Evolutionary conservation across 768 basidiomycete genomes (phyloP), one percentile per base, ranked within the genome.

Genomic region (Suillus luteus): DNA sequence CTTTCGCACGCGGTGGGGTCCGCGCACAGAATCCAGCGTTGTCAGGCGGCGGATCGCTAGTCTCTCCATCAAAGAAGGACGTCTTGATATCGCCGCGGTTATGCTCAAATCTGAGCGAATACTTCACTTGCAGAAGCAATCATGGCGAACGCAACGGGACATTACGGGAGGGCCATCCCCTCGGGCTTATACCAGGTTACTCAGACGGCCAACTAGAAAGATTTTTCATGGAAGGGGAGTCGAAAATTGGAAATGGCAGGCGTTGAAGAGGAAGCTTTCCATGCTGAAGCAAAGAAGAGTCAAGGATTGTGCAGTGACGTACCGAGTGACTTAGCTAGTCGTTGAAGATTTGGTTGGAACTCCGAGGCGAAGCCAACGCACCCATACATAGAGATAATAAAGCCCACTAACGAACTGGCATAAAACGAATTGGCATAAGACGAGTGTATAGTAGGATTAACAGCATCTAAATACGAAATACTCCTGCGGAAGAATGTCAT

Each of bases 61-160:
- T 48, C 77, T 89, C 55, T 90, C 89, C 37, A 69, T 88, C 61
- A 89, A 87, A 72, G 85, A 92, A 76, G 84, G 87, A 17, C 82
- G 87, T 52, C 73, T 78, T 65, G 85, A 86, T 68, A 82, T 89
- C 63, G 75, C 72, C 44, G 65, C 60, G 24, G 61, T 66, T 35
- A 75, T 77, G 65, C 55, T 72, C 31, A 66, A 51, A 64, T 59
- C 63, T 54, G 68, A 73, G 57, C 62, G 55, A 46, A 54, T 15
- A 40, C 55, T 54, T 35, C 54, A 46, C 17, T 55, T 41, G 61
- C 62, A 24, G 46, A 61, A 66, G 60, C 70, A 22, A 38, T 61
- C 48, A 35, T 68, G 69, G 65, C 59, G 65, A 10, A 31, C 55
- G 35, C 62, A 65, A 58, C 43, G 60, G 35, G 66, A 63, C 54